Evolutionary conservation across 345 rosid species (phyloP), one percentile per base, ranked within the genome.

Genomic region (Pistacia vera): DNA sequence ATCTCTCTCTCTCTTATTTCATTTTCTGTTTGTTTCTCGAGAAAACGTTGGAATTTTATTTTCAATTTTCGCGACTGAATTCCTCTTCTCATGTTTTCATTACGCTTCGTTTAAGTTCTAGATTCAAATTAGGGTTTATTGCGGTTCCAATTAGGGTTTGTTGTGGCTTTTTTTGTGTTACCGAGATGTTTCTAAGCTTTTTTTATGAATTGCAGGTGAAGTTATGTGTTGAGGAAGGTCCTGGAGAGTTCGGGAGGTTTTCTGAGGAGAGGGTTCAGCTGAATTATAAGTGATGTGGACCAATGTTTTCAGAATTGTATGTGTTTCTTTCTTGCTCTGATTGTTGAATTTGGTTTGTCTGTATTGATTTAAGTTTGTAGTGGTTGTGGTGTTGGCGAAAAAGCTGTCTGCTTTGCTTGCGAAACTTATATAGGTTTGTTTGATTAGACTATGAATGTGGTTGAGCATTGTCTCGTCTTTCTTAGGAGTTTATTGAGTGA

Each of bases 271-370:
- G 68, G 57, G 16, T 75, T 82, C 30, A 56, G 75, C 69, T 55
- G 61, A 55, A 63, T 38, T 67, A 36, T 25, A 49, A 82, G 87
- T 78, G 71, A 93, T 93, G 98, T 93, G 97, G 98, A 92, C 98
- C 30, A 93, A 93, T 77, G 95, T 92, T 75, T 93, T 93, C 75
- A 87, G 83, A 88, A 90, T 93, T 75, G 98, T 93, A 78, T 72
- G 92, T 82, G 28, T 44, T 30, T 46, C 44, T 78, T 74, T 13
- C n/a, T 54, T 38, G 3, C 25, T 8, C 57, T 66, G 3, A 71
- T 66, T 35, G 12, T 17, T 14, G 17, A 35, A 18, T 20, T 25
- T 71, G 62, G 55, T 17, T 22, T 12, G 44, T 33, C 14, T 28
- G 46, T 5, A 18, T 58, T 44, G 30, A 5, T 8, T 61, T 49